A percentile compares a stretch with the other conserved stretches of the same genome.
These are phyloP conservation scores for Rhinocladiella similis DNA, from an alignment of 2,329 filamentous ascomycete species.

Conservation along the genomic window DNA sequence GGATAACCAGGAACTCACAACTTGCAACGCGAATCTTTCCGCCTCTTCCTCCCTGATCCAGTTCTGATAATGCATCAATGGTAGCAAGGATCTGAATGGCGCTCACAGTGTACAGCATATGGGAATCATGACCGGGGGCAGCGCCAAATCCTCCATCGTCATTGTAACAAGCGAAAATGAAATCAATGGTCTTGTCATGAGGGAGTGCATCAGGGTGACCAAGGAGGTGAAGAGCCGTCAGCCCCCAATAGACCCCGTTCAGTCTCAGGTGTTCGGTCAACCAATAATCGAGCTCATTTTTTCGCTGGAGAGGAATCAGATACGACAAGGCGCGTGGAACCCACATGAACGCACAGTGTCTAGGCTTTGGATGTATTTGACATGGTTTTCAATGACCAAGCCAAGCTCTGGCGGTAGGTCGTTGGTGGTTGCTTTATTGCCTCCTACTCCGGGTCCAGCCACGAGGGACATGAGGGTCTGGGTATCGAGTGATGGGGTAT, in stretches of 20 bases:
- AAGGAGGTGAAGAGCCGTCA: slow-evolving; percentile 84
- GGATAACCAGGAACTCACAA: slow-evolving; percentile 60
- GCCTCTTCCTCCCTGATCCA: slow-evolving; percentile 72
- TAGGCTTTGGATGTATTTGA: slow-evolving; percentile 88
- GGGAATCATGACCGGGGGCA: slow-evolving; percentile 89
- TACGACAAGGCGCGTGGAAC: slow-evolving; percentile 24
- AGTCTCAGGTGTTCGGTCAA: slow-evolving; percentile 94
- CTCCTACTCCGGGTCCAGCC: slow-evolving; percentile 59
- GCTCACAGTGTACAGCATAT: slow-evolving; percentile 95
- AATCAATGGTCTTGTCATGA: slow-evolving; percentile 77
- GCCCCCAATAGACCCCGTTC: slow-evolving; percentile 95
- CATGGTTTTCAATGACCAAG: slow-evolving; percentile 67
- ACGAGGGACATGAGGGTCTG: slow-evolving; percentile 56
- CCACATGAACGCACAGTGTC: slow-evolving; percentile 66
- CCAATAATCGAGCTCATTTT: slow-evolving; percentile 97
- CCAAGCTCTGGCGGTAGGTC: slow-evolving; percentile 46
- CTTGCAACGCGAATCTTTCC: slow-evolving; percentile 73
- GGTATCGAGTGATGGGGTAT: background rate
- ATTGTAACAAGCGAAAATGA: slow-evolving; percentile 92
- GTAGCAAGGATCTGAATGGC: slow-evolving; percentile 90
- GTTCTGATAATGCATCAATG: slow-evolving; percentile 78
- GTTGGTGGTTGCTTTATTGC: slow-evolving; percentile 31
- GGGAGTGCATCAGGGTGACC: slow-evolving; percentile 78
- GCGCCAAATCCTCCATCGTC: slow-evolving; percentile 89
- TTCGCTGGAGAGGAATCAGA: slow-evolving; percentile 60